Base-by-base conservation (phyloP, 2,329 filamentous ascomycete genomes). In the Cladosporium halotolerans region DNA sequence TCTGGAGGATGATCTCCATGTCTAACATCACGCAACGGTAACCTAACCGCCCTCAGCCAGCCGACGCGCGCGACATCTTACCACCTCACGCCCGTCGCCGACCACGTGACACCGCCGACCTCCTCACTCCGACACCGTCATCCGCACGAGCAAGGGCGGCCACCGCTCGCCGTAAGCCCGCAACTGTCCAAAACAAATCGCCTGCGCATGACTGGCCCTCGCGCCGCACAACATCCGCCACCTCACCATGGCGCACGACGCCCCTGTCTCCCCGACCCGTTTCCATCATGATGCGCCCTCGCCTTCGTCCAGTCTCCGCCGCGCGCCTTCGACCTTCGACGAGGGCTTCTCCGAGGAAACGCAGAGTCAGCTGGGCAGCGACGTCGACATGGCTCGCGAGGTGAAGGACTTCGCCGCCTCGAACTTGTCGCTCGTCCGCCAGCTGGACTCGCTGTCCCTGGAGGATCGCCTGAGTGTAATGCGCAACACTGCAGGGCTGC, bases 261-360 rank as follows among this genome's bases (percentile, higher is more conserved):
- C 43, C 43, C 42, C 50, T 40, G 51, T 34, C 14, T 46, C 44
- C 31, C 51, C 33, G 41, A 33, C 43, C 18, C 28, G 23, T 10
- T 53, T 53, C 14, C 16, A 19, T 6, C 28, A 42, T 28, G 34
- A 53, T 31, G 51, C 43, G 40, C 48, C 48, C 3, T 50, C 57
- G 55, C 56, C 57, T 44, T 49, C 57, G 43, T 54, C 48, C 55
- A 53, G 60, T 45, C 52, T 62, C 39, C 56, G 52, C 34, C 57
- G 55, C 55, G 47, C 53, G 32, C 52, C 50, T 39, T 58, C 54
- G 42, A 59, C 59, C 43, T 53, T 89, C 55, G 89, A 95, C 73
- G 89, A 95, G 73, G 89, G 89, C 63, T 95, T 93, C 69, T 91
- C 88, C 5, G 62, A 93, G 68, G 88, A 91, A 45, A 80, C 78